These are phyloP conservation scores for Gossypium schwendimanii DNA, from an alignment of 441 rosid species.

Conservation along the genomic window DNA sequence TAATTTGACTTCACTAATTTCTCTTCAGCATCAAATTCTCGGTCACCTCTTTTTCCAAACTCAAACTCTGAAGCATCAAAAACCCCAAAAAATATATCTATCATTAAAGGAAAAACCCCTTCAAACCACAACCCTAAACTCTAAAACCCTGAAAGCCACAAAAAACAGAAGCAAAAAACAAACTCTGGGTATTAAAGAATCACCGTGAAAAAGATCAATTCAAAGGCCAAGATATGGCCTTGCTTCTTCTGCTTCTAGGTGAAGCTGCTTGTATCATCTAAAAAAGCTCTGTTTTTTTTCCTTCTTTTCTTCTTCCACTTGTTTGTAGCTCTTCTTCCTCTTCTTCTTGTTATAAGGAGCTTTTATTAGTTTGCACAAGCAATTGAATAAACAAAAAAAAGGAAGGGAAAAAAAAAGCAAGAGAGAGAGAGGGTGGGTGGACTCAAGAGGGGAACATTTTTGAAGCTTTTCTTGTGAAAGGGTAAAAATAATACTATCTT, in stretches of 20 bases:
- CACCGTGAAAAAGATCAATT: slow-evolving; percentile 26
- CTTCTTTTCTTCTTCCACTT: neutral
- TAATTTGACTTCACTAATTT: slow-evolving; percentile 21
- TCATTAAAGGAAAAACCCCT: slow-evolving; percentile 18
- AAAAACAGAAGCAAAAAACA: slow-evolving; percentile 5
- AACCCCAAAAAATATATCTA: slow-evolving; percentile 3
- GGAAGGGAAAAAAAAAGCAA: neutral
- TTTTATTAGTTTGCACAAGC: slow-evolving; percentile 21
- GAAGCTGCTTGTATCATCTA: slow-evolving; percentile 17
- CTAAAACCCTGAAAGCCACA: neutral
- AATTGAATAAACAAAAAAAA: slow-evolving; percentile 18
- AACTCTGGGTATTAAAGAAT: slow-evolving; percentile 26
- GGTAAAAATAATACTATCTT: neutral
- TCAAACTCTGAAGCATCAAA: slow-evolving; percentile 30
- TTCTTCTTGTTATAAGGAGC: neutral
- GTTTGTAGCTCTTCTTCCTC: slow-evolving; percentile 8
- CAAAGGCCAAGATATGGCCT: slow-evolving; percentile 6
- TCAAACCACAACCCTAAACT: slow-evolving; percentile 21
- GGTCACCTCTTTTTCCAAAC: slow-evolving; percentile 17
- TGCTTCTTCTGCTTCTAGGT: neutral
- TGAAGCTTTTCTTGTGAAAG: slow-evolving; percentile 5
- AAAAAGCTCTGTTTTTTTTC: slow-evolving; percentile 8
- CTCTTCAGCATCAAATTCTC: slow-evolving; percentile 20
- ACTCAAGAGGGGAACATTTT: slow-evolving; percentile 16
- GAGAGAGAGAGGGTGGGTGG: neutral